These are phyloP conservation scores for Colletotrichum sp. DNA, from an alignment of 2,329 filamentous ascomycete species.

Conservation along the genomic window DNA sequence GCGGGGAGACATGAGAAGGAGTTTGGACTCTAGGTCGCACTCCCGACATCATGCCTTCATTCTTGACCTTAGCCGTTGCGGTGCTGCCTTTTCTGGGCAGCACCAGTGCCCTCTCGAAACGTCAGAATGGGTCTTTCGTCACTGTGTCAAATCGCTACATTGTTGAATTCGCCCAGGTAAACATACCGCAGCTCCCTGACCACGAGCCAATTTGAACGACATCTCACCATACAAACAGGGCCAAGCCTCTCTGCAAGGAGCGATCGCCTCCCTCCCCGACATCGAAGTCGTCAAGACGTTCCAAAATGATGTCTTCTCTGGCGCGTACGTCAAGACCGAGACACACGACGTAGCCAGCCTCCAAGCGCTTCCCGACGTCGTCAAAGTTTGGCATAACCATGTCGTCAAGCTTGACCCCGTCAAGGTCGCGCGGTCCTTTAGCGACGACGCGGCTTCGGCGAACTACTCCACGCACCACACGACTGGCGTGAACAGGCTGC, in stretches of 20 bases:
- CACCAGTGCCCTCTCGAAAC: not conserved
- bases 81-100: not conserved
- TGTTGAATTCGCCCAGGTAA: slow-evolving; percentile 11
- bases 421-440: not conserved
- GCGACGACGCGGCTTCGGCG: slow-evolving; percentile 21
- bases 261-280: not conserved
- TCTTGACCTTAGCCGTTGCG: not conserved
- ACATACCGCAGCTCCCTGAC: fast-evolving
- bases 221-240: not conserved
- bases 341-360: slow-evolving; percentile 36
- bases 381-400: slow-evolving; percentile 36
- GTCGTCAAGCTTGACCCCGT: not conserved
- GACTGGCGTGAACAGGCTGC: slow-evolving; percentile 43
- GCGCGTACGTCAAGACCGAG: slow-evolving; percentile 35
- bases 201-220: fast-evolving
- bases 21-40: fast-evolving
- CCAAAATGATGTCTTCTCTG: slow-evolving; percentile 35
- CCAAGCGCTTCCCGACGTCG: slow-evolving; percentile 32
- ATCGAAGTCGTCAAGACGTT: slow-evolving; percentile 4
- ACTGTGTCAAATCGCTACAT: slow-evolving; percentile 3
- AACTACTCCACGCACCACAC: slow-evolving; percentile 39
- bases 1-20: not conserved
- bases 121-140: not conserved
- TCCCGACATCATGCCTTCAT: not conserved
- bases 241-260: not conserved